A percentile compares a stretch with the other conserved stretches of the same genome.
These are phyloP conservation scores for Herpotrichia juniperi DNA, from an alignment of 2,329 filamentous ascomycete species.

Conservation along the genomic window DNA sequence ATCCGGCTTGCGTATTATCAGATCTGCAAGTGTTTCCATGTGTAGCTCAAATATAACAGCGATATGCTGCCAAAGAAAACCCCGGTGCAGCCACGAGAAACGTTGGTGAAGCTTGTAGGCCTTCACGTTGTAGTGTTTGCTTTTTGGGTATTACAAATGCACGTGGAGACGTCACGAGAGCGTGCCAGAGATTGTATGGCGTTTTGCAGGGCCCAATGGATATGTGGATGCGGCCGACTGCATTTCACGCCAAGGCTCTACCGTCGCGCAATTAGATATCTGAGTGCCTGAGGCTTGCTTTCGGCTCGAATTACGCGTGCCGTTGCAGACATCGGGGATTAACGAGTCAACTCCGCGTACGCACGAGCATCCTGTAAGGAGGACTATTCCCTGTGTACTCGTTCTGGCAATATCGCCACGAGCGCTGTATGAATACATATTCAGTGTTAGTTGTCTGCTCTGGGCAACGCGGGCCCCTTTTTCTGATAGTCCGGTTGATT, in stretches of 20 bases:
- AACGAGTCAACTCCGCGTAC: background rate
- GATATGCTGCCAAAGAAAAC: background rate
- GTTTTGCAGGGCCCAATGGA: background rate
- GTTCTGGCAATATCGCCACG: background rate
- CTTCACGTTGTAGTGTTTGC: background rate
- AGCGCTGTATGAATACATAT: background rate
- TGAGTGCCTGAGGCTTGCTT: background rate
- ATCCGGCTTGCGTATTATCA: background rate
- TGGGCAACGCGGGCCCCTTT: background rate
- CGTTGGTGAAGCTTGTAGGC: slow-evolving; percentile 4
- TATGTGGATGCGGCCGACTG: background rate
- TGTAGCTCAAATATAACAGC: background rate
- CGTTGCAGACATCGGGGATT: background rate
- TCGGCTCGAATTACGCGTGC: background rate
- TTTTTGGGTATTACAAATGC: slow-evolving; percentile 3
- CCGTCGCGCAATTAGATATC: background rate
- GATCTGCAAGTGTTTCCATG: background rate
- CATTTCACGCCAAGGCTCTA: background rate
- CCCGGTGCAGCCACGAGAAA: slow-evolving; percentile 1
- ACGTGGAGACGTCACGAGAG: slow-evolving; percentile 6
- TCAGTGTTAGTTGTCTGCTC: background rate
- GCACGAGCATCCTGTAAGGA: no score
- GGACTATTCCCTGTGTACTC: background rate
- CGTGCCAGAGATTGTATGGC: background rate
- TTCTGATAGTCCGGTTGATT: slow-evolving; percentile 4